Evolutionary conservation across 140 eudicot genomes (phyloP), one percentile per base, ranked within the genome.

Genomic region (Senecio squalidus): DNA sequence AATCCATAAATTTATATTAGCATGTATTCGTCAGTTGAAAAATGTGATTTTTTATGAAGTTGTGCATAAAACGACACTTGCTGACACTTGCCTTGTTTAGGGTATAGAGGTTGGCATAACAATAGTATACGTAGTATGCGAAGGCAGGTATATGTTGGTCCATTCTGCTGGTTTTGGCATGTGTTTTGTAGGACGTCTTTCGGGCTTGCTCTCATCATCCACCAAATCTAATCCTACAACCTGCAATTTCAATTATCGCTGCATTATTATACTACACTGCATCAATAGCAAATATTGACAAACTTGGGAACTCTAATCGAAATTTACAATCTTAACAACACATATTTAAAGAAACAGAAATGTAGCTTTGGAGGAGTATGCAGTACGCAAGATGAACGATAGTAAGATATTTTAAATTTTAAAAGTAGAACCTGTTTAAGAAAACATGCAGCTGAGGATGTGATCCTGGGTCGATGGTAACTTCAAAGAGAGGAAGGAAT

Each of bases 201-300:
- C 98, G 10, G 96, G 96, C 74, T 84, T 92, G 85, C 89, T 92
- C 72, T 84, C 96, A 73, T 84, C 96, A 75, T 87, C 96, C 70
- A 87, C 96, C 64, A 92, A 77, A 77, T 92, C 96, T 59, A 92
- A 73, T 22, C 96, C 96, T 55, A 87, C 98, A 48, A 92, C 95
- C 95, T 92, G 69, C 6, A 61, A 46, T 43, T 49, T 5, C 0
- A 22, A 8, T 9, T 1, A 54, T 5, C 31, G n/a, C n/a, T n/a
- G n/a, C n/a, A n/a, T n/a, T n/a, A n/a, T n/a, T n/a, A n/a, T n/a
- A n/a, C n/a, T n/a, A n/a, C n/a, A n/a, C n/a, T n/a, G n/a, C n/a
- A n/a, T n/a, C n/a, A n/a, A n/a, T n/a, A n/a, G n/a, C n/a, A n/a
- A n/a, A n/a, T n/a, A n/a, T n/a, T n/a, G n/a, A n/a, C n/a, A n/a